Evolutionary conservation across 1,139 yeast genomes (phyloP), one percentile per base, ranked within the genome.

Genomic region (Suhomyces maxii): DNA sequence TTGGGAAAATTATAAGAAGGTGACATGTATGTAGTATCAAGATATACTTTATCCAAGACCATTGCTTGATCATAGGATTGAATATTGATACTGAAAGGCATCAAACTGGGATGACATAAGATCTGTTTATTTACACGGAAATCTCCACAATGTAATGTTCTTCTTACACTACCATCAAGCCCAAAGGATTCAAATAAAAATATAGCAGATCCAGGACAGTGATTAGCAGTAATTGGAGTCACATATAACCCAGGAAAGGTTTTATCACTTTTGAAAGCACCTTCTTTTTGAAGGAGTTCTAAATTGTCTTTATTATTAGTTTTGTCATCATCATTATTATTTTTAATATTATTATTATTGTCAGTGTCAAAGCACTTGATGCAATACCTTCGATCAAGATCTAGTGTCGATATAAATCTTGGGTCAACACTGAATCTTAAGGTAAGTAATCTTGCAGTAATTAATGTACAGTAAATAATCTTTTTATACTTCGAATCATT

Each of bases 141-240:
- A 64, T 93, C 99, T 6, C 98, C 99, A 46, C 97, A 90, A 62
- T 93, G 99, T 34, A 93, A 65, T 1, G 80, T 71, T 34, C 70
- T 64, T 39, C 71, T 57, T 44, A 53, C 56, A 30, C 43, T 48
- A 1, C 65, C 62, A 39, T 62, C 60, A 23, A 50, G n/a, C 11
- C 65, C 57, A 23, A 64, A 58, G 0, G 84, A 79, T 57, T 85
- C 86, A 56, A 89, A 86, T 13, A 90, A 65, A 51, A 90, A 86
- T 0, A 93, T 79, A 0, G 82, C 89, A 0, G 97, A 89, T 2
- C 99, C 99, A 1, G 98, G 98, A 64, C 99, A 93, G 65, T 93
- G 99, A 55, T 93, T 91, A 0, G 98, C 99, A 52, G 88, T 89
- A 8, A 86, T 67, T 8, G 84, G 72, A 0, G 83, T 77, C 0